These are phyloP conservation scores for Thelonectria discophora DNA, from an alignment of 2,329 filamentous ascomycete species.

Conservation along the genomic window DNA sequence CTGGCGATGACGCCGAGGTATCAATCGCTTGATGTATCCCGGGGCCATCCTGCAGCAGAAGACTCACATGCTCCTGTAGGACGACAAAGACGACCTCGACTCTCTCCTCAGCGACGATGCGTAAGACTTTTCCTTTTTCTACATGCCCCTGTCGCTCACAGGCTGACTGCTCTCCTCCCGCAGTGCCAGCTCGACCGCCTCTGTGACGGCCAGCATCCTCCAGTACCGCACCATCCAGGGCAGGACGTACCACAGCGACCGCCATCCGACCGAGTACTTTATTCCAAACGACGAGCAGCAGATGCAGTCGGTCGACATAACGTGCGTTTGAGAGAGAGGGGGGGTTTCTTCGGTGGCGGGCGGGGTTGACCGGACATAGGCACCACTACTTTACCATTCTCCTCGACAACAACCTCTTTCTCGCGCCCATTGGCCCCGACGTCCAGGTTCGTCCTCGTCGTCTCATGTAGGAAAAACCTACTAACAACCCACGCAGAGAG, in stretches of 20 bases:
- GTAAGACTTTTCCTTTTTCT: conserved; percentile 24
- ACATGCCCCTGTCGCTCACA: not conserved
- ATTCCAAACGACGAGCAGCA: conserved; percentile 27
- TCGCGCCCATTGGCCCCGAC: conserved; percentile 33
- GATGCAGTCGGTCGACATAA: conserved; percentile 24
- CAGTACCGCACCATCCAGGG: conserved; percentile 28
- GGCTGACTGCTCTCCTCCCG: not conserved
- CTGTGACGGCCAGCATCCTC: conserved; percentile 24
- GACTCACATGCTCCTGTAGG: conserved; percentile 6
- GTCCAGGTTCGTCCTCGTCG: conserved; percentile 13
- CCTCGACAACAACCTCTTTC: conserved; percentile 32
- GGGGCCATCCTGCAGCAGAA: too few relatives aligned
- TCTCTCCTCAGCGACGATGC: conserved; percentile 36
- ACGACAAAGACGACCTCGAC: conserved; percentile 33
- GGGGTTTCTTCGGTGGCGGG: not conserved
- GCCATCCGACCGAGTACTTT: conserved; percentile 28
- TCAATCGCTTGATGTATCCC: not conserved
- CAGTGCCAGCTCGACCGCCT: conserved; percentile 22
- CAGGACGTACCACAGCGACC: conserved; percentile 25
- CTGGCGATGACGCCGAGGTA: conserved; percentile 35
- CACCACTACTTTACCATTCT: conserved; percentile 35
- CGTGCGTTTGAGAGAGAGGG: conserved; percentile 5
- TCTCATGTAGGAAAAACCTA: not conserved
- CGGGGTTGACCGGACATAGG: not conserved
- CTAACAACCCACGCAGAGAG: conserved; percentile 18